Evolutionary conservation across 768 basidiomycete species (phyloP).

Genomic region (Russula lepida): DNA sequence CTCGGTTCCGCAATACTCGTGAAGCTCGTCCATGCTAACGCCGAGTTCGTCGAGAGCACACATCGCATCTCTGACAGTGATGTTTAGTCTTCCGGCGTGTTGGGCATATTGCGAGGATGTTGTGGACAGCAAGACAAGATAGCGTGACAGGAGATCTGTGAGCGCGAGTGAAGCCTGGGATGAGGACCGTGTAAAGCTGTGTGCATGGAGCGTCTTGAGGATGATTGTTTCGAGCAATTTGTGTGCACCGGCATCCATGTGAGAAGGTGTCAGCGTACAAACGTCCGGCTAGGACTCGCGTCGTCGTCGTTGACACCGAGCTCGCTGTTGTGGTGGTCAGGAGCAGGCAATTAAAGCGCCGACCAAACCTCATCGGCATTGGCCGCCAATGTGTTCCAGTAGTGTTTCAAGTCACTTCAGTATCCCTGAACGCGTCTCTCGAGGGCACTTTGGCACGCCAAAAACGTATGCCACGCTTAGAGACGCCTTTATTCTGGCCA

Average conservation of each 20-base stretch:
- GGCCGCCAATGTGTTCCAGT: background rate
- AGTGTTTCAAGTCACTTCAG: too few relatives aligned
- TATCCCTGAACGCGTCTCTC: too few relatives aligned
- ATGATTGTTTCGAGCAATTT: conserved; percentile 61
- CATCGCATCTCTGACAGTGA: conserved; percentile 53
- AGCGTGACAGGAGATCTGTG: conserved; percentile 69
- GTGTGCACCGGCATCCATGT: conserved; percentile 47
- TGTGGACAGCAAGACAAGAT: conserved; percentile 54
- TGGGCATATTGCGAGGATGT: conserved; percentile 68
- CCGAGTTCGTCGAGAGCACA: conserved; percentile 70
- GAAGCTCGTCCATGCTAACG: conserved; percentile 58
- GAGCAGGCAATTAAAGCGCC: conserved; percentile 20
- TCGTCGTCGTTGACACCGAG: conserved; percentile 19
- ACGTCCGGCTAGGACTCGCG: conserved; percentile 2
- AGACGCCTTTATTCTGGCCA: too few relatives aligned
- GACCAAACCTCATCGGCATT: conserved; percentile 15
- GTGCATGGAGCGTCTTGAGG: conserved; percentile 65
- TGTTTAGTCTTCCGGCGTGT: conserved; percentile 56
- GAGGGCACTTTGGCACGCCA: too few relatives aligned
- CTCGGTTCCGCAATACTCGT: conserved; percentile 57
- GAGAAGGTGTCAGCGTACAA: background rate
- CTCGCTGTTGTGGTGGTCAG: conserved; percentile 22
- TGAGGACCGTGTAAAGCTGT: conserved; percentile 70
- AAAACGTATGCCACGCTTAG: too few relatives aligned
- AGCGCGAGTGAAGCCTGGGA: conserved; percentile 60